These are phyloP conservation scores for Stephanocyclus meneghinianus DNA, from an alignment of 352 stramenopile genomes.

Conservation along the genomic window DNA sequence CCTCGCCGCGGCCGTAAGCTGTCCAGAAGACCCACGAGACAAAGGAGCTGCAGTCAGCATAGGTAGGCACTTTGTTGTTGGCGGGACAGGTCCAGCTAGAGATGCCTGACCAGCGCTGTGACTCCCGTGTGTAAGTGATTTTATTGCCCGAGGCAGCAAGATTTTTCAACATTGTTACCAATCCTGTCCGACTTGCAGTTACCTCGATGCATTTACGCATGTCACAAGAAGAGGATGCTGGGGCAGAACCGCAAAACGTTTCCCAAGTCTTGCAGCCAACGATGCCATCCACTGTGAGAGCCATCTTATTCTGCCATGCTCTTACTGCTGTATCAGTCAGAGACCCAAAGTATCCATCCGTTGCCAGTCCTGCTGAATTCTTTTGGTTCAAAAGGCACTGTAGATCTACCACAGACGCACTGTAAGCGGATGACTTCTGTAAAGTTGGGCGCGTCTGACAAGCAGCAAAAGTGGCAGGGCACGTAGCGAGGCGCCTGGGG, in stretches of 20 bases:
- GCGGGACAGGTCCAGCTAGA: background rate
- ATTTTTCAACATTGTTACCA: background rate
- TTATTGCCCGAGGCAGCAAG: background rate
- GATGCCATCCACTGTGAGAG: conserved; percentile 5
- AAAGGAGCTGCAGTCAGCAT: conserved; percentile 12
- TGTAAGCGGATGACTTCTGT: background rate
- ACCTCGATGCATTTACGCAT: background rate
- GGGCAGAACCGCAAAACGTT: background rate
- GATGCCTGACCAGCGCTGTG: background rate
- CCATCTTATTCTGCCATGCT: conserved; percentile 11
- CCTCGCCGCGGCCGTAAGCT: background rate
- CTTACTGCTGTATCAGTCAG: conserved; percentile 6
- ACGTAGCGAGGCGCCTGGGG: background rate
- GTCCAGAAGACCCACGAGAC: conserved; percentile 5
- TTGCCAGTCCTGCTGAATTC: conserved; percentile 7
- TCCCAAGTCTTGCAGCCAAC: conserved; percentile 16
- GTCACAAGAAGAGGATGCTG: background rate
- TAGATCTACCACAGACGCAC: conserved; percentile 1
- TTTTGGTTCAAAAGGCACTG: conserved; percentile 5
- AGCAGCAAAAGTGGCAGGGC: background rate
- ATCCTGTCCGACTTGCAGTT: background rate
- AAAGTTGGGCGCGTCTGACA: background rate
- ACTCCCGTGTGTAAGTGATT: background rate
- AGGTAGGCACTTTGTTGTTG: conserved; percentile 9
- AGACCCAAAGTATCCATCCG: conserved; percentile 13